These are phyloP conservation scores for Paraphaeosphaeria minitans DNA, from an alignment of 2,329 filamentous ascomycete genomes.

Conservation along the genomic window DNA sequence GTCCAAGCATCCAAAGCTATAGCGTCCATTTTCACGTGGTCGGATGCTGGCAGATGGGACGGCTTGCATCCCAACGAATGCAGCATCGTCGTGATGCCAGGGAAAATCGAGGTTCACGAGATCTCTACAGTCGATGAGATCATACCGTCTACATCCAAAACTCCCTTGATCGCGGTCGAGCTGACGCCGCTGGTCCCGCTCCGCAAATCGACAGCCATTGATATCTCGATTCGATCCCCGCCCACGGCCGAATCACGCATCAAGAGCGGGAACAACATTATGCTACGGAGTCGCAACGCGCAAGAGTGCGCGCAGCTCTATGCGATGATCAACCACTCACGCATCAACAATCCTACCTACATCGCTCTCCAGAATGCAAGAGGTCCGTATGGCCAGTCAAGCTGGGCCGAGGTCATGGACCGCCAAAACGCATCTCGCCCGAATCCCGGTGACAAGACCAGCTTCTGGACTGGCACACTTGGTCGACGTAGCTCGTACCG, in stretches of 20 bases:
- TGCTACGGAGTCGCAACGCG: constrained; percentile 80
- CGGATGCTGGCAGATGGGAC: constrained; percentile 64
- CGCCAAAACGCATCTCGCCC: constrained; percentile 54
- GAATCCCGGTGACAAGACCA: constrained; percentile 45
- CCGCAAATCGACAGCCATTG: constrained; percentile 86
- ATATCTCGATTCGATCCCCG: constrained; percentile 91
- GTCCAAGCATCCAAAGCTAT: constrained; percentile 60
- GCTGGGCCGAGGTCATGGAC: constrained; percentile 59
- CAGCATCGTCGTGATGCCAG: constrained; percentile 65
- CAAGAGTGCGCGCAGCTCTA: constrained; percentile 84
- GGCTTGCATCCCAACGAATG: constrained; percentile 66
- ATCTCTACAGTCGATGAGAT: constrained; percentile 53
- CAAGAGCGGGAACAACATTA: constrained; percentile 74
- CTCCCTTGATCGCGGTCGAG: constrained; percentile 72
- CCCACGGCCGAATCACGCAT: constrained; percentile 75
- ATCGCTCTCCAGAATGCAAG: constrained; percentile 77
- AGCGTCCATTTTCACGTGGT: constrained; percentile 68
- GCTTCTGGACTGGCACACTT: constrained; percentile 56
- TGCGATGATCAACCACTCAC: constrained; percentile 81
- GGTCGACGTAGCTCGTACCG: constrained; percentile 61
- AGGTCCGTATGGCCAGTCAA: constrained; percentile 56
- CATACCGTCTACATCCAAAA: constrained; percentile 42
- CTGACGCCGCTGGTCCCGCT: constrained; percentile 91
- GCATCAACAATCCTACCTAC: constrained; percentile 92
- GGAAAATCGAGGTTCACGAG: constrained; percentile 68